Percentiles rank a stretch among this genome's conserved stretches.
Conservation (phyloP, 805 yeast species). For the Lachancea sp. region DNA sequence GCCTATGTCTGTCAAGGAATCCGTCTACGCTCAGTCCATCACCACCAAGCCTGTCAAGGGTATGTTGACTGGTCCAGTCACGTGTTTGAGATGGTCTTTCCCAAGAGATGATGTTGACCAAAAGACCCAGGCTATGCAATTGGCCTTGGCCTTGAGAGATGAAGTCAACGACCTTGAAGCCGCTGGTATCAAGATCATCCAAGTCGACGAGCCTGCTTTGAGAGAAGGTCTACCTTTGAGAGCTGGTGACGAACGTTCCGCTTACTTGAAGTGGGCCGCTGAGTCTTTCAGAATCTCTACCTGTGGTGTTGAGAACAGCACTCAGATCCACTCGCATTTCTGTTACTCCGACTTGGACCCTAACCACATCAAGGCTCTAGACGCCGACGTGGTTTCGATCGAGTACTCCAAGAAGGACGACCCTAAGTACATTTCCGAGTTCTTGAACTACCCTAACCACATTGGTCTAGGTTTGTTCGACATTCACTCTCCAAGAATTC, state of each 20-base stretch:
- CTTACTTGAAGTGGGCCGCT: constrained; percentile 97
- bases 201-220: constrained; percentile 99
- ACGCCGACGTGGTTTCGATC: constrained; percentile 98
- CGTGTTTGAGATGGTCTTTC: constrained; percentile 99
- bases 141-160: constrained; percentile 95
- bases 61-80: constrained; percentile 99
- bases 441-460: constrained; percentile 98
- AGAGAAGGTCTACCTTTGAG: constrained; percentile 99
- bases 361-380: constrained; percentile 98
- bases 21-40: constrained; percentile 96
- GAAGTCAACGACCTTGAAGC: constrained; percentile 97
- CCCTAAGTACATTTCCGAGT: constrained; percentile 95
- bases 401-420: constrained; percentile 99
- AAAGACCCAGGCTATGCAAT: constrained; percentile 91
- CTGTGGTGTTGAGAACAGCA: constrained; percentile 89
- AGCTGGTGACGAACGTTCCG: constrained; percentile 94
- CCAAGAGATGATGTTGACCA: constrained; percentile 97
- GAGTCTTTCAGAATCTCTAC: constrained; percentile 99
- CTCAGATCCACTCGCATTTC: constrained; percentile 99
- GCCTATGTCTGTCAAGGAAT: constrained; percentile 98
- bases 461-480: constrained; percentile 98
- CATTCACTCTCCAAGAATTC: constrained; percentile 99
- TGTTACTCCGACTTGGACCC: constrained; percentile 99
- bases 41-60: constrained; percentile 97
- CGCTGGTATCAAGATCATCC: constrained; percentile 96